Conservation (phyloP, 495 filamentous ascomycete genomes). For the Penicillium simplicissimum region DNA sequence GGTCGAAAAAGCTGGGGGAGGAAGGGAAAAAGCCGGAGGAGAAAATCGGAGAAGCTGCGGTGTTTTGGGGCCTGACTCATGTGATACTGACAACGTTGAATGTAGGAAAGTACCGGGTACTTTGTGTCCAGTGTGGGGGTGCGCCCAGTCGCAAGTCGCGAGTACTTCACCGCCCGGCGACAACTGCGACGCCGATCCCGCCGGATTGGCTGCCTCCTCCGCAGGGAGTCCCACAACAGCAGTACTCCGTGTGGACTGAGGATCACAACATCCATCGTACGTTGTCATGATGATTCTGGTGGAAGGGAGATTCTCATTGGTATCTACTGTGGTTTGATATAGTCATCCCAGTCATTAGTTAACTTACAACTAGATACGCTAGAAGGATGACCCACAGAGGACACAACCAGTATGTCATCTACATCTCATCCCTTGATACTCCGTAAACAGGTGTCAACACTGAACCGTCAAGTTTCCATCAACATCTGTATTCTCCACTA, state of each 20-base stretch:
- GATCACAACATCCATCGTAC: background rate
- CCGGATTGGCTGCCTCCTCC: slow-evolving; percentile 33
- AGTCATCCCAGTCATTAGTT: background rate
- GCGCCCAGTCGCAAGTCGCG: slow-evolving; percentile 13
- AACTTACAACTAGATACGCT: no score
- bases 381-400: background rate
- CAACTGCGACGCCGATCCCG: slow-evolving; percentile 7
- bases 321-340: no score
- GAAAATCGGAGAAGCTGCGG: slow-evolving; percentile 39
- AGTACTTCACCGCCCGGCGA: slow-evolving; percentile 24
- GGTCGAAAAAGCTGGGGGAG: slow-evolving; percentile 23
- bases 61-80: slow-evolving; percentile 46
- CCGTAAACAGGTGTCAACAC: background rate
- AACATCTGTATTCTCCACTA: background rate
- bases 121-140: slow-evolving; percentile 14
- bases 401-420: background rate
- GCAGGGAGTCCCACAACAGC: slow-evolving; percentile 1
- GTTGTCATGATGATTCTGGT: no score
- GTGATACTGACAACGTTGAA: slow-evolving; percentile 22
- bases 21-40: slow-evolving; percentile 28
- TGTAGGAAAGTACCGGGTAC: slow-evolving; percentile 26
- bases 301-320: no score
- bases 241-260: background rate
- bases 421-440: background rate
- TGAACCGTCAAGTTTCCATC: background rate